Evolutionary conservation across 495 filamentous ascomycete genomes (phyloP), one percentile per base, ranked within the genome.

Genomic region (Letharia lupina): DNA sequence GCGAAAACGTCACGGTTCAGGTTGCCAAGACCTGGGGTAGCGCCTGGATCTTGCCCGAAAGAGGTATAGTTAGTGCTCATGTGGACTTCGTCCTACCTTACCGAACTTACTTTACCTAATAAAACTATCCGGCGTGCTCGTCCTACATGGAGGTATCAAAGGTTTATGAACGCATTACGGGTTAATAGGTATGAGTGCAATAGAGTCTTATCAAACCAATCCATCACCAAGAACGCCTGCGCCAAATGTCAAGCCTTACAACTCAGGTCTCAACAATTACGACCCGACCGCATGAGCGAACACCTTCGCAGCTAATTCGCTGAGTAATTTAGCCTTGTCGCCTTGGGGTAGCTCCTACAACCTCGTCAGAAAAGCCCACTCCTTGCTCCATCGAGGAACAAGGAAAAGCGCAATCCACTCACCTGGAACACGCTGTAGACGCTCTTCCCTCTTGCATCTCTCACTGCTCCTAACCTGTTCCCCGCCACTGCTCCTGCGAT

Each of bases 401-500:
- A 41, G 5, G 12, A 37, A 18, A 39, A 57, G 37, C 18, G 45
- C 10, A 52, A 20, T 20, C 28, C 47, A 67, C 62, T 35, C 23
- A 67, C 65, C 76, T 84, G 84, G 69, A 93, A 98, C 35, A 96
- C 94, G 54, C 85, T 83, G 78, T 95, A 98, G 31, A 98, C 95
- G 77, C 89, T 94, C 86, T 97, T 96, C 13, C 93, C 93, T 76
- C 86, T 89, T 20, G 88, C 84, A 79, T 98, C 94, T 52, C 94
- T 80, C 6, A 98, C 83, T 7, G 90, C 89, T 16, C 94, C 94
- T 11, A 98, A 74, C 61, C 91, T 78, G 73, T 96, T 98, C 44
- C 94, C 94, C 6, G 93, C 94, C 31, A 96, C 92, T 1, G 91
- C 92, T 6, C 94, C 94, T 20, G 93, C 95, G 31, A 98, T 67